Evolutionary conservation across 164 flowering plant species (phyloP), one percentile per base, ranked within the genome.

Genomic region (Berberis vulgaris): DNA sequence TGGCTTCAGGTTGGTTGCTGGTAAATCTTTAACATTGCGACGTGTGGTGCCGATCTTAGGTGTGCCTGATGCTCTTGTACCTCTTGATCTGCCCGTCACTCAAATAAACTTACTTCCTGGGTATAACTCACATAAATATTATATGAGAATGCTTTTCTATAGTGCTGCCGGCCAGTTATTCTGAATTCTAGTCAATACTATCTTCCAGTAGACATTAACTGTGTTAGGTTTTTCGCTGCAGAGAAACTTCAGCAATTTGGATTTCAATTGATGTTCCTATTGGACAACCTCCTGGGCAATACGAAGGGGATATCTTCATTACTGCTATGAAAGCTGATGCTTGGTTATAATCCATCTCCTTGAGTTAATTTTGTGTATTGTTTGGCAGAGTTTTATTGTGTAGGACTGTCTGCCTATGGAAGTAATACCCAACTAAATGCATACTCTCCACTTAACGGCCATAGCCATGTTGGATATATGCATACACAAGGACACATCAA

Each of bases 41-140:
- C 86, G 74, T 49, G 98, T 94, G 73, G 91, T 85, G 64, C 88
- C 97, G 7, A 72, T 93, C 54, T 81, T 93, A 72, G 97, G 95
- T 73, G 91, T 93, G 60, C 98, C 97, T 53, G 98, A 93, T 88
- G 98, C 97, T 72, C 96, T 93, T 73, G 97, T 88, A 45, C 96
- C 97, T n/a, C 85, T 93, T 73, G 86, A 88, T 72, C 70, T 81
- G 63, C 98, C 97, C 65, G 70, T 71, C 72, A 72, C 78, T 71
- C 94, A 81, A 73, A 67, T 93, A 54, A 81, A 60, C 72, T 67
- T 93, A 63, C 65, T 73, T 73, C 91, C 97, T 68, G 97, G 97
- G 98, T 94, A 88, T 59, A 69, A 67, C 49, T 62, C 59, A 62
- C 39, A 55, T 67, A 38, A 62, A 42, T 43, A 60, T 70, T 26